Conservation (phyloP, 306 rosid genomes). For the Malus orientalis region DNA sequence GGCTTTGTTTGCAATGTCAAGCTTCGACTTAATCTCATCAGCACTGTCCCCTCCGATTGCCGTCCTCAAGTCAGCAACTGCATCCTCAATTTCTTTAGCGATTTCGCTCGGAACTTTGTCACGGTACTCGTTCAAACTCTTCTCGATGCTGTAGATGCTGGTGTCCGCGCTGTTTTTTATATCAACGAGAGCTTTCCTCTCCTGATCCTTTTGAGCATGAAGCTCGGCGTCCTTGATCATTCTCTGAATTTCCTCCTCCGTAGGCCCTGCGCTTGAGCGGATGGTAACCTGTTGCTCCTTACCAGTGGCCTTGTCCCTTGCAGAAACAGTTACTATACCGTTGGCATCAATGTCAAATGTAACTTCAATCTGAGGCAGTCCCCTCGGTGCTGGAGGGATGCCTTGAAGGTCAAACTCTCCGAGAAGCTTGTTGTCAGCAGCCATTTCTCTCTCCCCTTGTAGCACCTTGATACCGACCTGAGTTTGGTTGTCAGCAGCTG, state of each 20-base stretch:
- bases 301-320: constrained; percentile 83
- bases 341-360: constrained; percentile 92
- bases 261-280: constrained; percentile 70
- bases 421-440: constrained; percentile 68
- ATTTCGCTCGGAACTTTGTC: constrained; percentile 80
- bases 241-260: constrained; percentile 72
- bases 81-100: constrained; percentile 70
- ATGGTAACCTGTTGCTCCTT: constrained; percentile 92
- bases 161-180: constrained; percentile 78
- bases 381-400: constrained; percentile 81
- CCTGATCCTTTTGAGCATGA: constrained; percentile 78
- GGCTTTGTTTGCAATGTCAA: constrained; percentile 81
- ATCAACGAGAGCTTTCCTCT: constrained; percentile 70
- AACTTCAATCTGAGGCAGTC: constrained; percentile 87
- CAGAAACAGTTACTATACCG: constrained; percentile 86
- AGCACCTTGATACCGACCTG: constrained; percentile 85
- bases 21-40: constrained; percentile 67
- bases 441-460: constrained; percentile 96
- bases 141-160: constrained; percentile 72
- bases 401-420: constrained; percentile 90
- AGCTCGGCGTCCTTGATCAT: constrained; percentile 87
- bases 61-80: constrained; percentile 59
- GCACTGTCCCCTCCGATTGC: constrained; percentile 43
- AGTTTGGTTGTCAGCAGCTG: constrained; percentile 89
- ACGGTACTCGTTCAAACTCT: constrained; percentile 67